Base-by-base conservation (phyloP, 768 basidiomycete genomes). In the Russula vinacea region DNA sequence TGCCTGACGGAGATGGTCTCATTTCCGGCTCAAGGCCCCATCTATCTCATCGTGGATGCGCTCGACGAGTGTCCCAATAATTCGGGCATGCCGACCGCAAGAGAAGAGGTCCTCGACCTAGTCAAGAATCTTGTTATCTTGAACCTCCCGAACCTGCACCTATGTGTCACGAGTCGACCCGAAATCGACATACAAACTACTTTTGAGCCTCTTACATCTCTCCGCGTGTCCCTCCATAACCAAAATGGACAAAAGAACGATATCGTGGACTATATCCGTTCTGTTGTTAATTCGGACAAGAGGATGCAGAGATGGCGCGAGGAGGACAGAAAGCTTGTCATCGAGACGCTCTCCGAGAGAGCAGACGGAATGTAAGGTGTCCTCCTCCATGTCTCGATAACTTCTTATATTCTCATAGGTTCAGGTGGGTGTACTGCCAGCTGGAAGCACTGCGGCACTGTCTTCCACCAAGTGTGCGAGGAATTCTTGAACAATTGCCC, bases 231-330 rank as follows among this genome's bases (percentile, higher is more conserved):
- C 1, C 63, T 64, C 6, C 58, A 64, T 5, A 19, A 49, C 1
- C 58, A 60, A 39, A 42, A 16, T 10, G 47, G 57, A 16, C 63
- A 60, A 17, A 54, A 32, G 17, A n/a, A 54, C 5, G 63, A 54
- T 24, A 49, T 64, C n/a, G 13, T 37, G 11, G n/a, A 49, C 11
- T 64, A 64, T 2, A 22, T 64, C 51, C n/a, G 11, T 5, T 52
- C 51, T 0, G 63, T 47, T 1, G 52, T 65, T 9, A 33, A n/a
- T 14, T 55, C 64, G 44, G 64, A 65, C 24, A 3, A 2, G 3
- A 47, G 16, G 9, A 60, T 61, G 58, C 44, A 10, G 47, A 61
- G 51, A 54, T 65, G 64, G 64, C 50, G 45, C 4, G 59, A 53
- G 5, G 64, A 65, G 19, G 58, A 60, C 16, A 61, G 16, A 22